These are phyloP conservation scores for Metschnikowia cubensis DNA, from an alignment of 805 yeast species.

Conservation along the genomic window DNA sequence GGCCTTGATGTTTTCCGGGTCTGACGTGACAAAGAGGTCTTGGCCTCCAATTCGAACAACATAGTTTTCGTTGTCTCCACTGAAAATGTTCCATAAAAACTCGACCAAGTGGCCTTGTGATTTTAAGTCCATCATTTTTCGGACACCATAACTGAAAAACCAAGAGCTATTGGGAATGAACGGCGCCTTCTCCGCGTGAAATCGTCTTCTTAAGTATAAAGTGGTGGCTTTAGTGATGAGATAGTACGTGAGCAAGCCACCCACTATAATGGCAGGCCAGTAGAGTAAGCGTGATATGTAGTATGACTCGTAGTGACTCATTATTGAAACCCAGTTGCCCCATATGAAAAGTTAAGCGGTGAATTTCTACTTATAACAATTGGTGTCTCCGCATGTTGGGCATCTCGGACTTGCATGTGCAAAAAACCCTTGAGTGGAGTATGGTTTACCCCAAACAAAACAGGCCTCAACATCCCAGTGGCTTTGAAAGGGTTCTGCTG, in stretches of 20 bases:
- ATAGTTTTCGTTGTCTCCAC: constrained; percentile 9
- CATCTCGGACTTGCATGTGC: neutral
- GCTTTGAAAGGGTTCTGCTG: neutral
- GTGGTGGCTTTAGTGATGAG: neutral
- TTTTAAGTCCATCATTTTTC: constrained; percentile 2
- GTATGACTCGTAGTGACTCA: neutral
- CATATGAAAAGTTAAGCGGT: too few species aligned
- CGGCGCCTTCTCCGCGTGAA: neutral
- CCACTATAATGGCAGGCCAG: neutral
- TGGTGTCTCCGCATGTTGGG: neutral
- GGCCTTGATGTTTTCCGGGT: constrained; percentile 37
- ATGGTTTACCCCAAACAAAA: neutral
- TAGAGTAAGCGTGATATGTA: neutral
- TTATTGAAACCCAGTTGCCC: neutral
- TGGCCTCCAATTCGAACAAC: constrained; percentile 6
- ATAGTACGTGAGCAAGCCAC: neutral
- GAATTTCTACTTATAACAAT: neutral
- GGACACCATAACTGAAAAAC: constrained; percentile 1
- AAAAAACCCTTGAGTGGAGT: neutral
- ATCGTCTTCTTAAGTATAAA: neutral
- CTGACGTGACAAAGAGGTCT: constrained; percentile 20
- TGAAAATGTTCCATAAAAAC: constrained; percentile 7
- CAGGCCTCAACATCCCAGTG: too few species aligned
- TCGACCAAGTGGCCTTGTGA: constrained; percentile 8
- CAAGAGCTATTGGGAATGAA: neutral